These are phyloP conservation scores for Solanum peruvianum DNA, from an alignment of 257 asterid genomes.

Conservation along the genomic window DNA sequence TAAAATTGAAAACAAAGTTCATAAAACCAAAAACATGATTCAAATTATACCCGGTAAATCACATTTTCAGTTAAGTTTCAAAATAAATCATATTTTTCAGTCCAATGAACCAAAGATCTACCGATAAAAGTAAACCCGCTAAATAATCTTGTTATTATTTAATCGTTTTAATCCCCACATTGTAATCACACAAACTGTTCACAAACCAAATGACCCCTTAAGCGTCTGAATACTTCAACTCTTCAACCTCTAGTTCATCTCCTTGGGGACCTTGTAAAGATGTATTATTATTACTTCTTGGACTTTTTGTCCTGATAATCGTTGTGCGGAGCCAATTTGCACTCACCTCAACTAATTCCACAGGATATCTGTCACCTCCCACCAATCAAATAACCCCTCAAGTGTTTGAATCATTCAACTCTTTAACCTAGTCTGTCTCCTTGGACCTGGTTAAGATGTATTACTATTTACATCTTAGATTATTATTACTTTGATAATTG, in stretches of 20 bases:
- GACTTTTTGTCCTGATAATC: background rate
- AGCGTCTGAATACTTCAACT: background rate
- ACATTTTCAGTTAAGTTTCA: background rate
- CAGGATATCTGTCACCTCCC: background rate
- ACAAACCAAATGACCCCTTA: background rate
- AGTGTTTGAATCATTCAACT: background rate
- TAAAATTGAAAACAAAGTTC: background rate
- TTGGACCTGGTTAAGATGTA: background rate
- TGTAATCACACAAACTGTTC: background rate
- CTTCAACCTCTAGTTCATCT: background rate
- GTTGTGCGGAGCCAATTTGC: background rate
- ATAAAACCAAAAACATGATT: background rate
- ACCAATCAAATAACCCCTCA: background rate
- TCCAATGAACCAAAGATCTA: background rate
- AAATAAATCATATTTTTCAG: background rate
- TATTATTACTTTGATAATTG: background rate
- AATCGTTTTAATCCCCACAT: background rate
- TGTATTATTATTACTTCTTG: background rate
- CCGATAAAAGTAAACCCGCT: background rate
- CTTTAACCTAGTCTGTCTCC: background rate
- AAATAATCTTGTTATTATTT: background rate
- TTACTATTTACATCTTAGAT: background rate
- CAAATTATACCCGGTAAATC: background rate
- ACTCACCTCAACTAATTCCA: background rate
- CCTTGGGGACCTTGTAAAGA: background rate